phyloP scores from a whole-genome alignment of 331 rosid genomes.

The Malus hybrid region DNA sequence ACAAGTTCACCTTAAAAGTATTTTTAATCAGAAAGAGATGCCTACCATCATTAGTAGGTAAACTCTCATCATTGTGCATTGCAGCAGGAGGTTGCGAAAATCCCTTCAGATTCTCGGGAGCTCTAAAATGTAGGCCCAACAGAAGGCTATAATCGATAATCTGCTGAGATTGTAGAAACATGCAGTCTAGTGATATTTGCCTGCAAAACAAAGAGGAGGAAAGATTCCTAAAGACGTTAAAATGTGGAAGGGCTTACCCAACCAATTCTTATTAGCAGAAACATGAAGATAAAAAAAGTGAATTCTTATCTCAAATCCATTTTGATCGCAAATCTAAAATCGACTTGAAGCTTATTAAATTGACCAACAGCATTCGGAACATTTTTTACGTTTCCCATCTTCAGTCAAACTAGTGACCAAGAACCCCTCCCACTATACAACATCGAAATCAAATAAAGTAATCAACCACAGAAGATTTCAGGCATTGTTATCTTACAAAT shows the following conservation, averaged over 20 bases:
- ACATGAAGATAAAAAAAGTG: not conserved
- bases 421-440: not conserved
- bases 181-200: conserved; percentile 65
- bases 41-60: conserved; percentile 33
- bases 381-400: not conserved
- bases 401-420: too few species aligned
- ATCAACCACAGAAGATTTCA: not conserved
- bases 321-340: not conserved
- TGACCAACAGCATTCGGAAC: not conserved
- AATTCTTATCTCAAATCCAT: not conserved
- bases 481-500: not conserved
- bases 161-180: conserved; percentile 71
- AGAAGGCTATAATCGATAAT: conserved; percentile 86
- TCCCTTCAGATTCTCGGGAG: conserved; percentile 66
- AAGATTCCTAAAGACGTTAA: not conserved
- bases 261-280: not conserved
- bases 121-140: conserved; percentile 81
- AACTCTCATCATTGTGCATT: conserved; percentile 22
- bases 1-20: not conserved
- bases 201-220: conserved; percentile 35
- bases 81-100: conserved; percentile 36
- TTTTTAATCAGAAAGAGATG: conserved; percentile 11
- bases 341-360: not conserved
- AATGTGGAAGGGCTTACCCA: conserved; percentile 2
- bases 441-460: not conserved